These are phyloP conservation scores for Eucalyptus melliodora DNA, from an alignment of 345 rosid species.

Conservation along the genomic window DNA sequence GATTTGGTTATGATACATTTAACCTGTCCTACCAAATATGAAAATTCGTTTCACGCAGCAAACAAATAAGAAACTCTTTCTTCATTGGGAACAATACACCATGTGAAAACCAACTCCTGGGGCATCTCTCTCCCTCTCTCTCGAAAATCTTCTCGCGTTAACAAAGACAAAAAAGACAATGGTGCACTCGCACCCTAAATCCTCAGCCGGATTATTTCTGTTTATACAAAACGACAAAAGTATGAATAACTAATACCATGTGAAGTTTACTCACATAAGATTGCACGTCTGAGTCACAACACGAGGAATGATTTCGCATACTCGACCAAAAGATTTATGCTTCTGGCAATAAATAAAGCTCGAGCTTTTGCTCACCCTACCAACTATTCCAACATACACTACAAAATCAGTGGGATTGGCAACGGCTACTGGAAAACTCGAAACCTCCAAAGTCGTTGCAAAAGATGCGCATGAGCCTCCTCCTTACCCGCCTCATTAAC, in stretches of 20 bases:
- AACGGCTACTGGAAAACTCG: background rate
- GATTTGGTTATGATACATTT: background rate
- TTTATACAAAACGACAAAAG: background rate
- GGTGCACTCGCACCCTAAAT: background rate
- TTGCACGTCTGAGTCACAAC: background rate
- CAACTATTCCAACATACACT: background rate
- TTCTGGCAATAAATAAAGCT: background rate
- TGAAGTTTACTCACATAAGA: background rate
- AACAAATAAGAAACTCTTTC: background rate
- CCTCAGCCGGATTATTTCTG: background rate
- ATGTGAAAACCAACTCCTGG: background rate
- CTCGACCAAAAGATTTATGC: background rate
- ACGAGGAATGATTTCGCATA: background rate
- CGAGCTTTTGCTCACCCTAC: background rate
- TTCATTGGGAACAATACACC: background rate
- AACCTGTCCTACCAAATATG: background rate
- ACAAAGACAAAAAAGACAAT: background rate
- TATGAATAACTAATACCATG: background rate
- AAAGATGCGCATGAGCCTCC: background rate
- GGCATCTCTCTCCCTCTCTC: background rate
- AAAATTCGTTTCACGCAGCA: background rate
- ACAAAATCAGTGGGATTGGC: background rate
- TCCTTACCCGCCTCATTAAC: background rate
- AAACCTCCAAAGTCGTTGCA: background rate
- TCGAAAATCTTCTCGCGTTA: background rate